Evolutionary conservation across 768 basidiomycete genomes (phyloP).

Genomic region (Polyporus arcularius): DNA sequence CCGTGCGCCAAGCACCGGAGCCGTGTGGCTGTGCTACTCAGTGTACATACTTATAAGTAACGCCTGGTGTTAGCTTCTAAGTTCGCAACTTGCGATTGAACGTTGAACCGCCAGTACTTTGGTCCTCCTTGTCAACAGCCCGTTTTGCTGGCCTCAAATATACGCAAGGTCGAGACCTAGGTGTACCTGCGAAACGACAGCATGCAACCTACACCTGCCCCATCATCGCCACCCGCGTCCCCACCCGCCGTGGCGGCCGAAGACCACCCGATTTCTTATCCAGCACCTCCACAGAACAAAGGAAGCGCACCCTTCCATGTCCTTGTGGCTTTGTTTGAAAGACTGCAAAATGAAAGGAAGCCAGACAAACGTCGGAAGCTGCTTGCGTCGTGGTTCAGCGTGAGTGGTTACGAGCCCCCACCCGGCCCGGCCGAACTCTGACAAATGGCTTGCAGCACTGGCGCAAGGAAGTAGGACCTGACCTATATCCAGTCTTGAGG

Average conservation of each 20-base stretch:
- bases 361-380: constrained; percentile 71
- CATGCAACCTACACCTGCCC: constrained; percentile 56
- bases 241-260: constrained; percentile 19
- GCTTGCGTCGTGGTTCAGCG: constrained; percentile 79
- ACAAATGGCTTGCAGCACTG: constrained; percentile 60
- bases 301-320: constrained; percentile 72
- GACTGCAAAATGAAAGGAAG: constrained; percentile 69
- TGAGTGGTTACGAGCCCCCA: constrained; percentile 38
- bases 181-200: neutral
- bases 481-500: constrained; percentile 88
- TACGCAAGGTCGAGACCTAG: neutral
- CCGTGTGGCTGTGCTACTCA: too few relatives aligned
- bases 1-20: too few relatives aligned
- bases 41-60: too few relatives aligned
- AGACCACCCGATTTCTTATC: constrained; percentile 37
- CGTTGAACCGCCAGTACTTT: too few relatives aligned
- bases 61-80: too few relatives aligned
- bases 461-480: constrained; percentile 82
- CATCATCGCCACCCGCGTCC: constrained; percentile 55
- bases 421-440: neutral
- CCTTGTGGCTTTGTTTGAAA: constrained; percentile 72
- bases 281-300: constrained; percentile 62
- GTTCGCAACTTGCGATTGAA: too few relatives aligned
- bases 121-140: too few relatives aligned
- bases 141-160: neutral